Conservation (phyloP, 495 filamentous ascomycete species). For the Penicillium desertorum region DNA sequence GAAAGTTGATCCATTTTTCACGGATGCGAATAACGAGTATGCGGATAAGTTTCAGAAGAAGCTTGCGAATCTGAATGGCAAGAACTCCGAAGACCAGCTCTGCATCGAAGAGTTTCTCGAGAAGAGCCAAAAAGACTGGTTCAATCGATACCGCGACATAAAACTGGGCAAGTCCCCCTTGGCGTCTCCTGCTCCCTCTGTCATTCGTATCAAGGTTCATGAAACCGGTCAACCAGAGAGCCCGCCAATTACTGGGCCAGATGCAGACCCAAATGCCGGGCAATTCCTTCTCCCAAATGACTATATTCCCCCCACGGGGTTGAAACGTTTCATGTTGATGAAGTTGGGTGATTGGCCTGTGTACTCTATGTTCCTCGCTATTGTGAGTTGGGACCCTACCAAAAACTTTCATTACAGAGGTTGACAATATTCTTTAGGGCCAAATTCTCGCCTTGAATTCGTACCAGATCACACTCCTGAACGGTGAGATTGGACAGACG, state of each 20-base stretch:
- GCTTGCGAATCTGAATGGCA: slow-evolving; percentile 56
- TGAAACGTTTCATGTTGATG: slow-evolving; percentile 53
- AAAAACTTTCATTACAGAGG: background rate
- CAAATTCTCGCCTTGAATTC: slow-evolving; percentile 71
- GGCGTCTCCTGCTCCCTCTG: slow-evolving; percentile 40
- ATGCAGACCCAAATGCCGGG: slow-evolving; percentile 31
- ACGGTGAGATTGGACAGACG: slow-evolving; percentile 60
- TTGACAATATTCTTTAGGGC: slow-evolving; percentile 31
- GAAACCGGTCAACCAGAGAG: slow-evolving; percentile 56
- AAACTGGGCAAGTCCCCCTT: slow-evolving; percentile 50
- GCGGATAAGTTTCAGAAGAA: slow-evolving; percentile 57
- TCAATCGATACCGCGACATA: slow-evolving; percentile 59
- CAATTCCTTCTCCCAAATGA: slow-evolving; percentile 33
- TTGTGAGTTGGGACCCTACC: slow-evolving; percentile 9
- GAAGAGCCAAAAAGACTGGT: slow-evolving; percentile 70
- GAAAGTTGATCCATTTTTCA: slow-evolving; percentile 70
- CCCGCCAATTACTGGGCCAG: slow-evolving; percentile 54
- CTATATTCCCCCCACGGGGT: slow-evolving; percentile 64
- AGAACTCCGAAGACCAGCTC: slow-evolving; percentile 56
- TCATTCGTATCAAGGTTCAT: slow-evolving; percentile 53
- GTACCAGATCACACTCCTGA: slow-evolving; percentile 70
- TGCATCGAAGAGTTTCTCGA: slow-evolving; percentile 67
- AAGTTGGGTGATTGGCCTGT: slow-evolving; percentile 64
- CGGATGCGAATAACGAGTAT: slow-evolving; percentile 62
- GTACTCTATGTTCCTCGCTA: slow-evolving; percentile 64